A percentile compares a stretch with the other conserved stretches of the same genome.
Evolutionary conservation across 163 green algal species (phyloP).

Genomic region (Chlorella variabilis): DNA sequence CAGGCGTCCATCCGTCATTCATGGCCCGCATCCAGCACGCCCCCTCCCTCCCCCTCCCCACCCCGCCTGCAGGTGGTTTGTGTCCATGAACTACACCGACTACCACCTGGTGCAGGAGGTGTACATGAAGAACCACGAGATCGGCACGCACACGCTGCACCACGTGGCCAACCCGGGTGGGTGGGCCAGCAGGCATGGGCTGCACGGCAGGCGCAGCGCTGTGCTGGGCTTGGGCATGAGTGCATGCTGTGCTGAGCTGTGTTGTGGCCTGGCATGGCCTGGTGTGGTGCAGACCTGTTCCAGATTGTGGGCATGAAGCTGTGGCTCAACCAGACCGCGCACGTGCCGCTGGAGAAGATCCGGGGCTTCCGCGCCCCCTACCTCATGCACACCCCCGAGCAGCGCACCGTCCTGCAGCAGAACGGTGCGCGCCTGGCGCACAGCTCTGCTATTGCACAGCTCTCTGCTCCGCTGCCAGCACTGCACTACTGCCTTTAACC

Average conservation of each 20-base stretch:
- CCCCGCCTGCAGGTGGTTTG: slow-evolving; percentile 39
- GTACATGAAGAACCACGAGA: slow-evolving; percentile 40
- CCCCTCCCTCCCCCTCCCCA: no score
- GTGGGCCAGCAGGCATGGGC: not conserved
- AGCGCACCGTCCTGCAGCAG: slow-evolving; percentile 31
- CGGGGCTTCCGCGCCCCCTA: slow-evolving; percentile 44
- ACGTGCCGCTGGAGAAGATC: slow-evolving; percentile 42
- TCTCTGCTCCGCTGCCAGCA: no score
- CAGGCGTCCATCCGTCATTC: no score
- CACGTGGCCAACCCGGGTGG: slow-evolving; percentile 8
- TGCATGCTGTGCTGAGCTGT: not conserved
- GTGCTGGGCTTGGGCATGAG: no score
- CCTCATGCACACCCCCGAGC: slow-evolving; percentile 25
- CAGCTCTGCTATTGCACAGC: no score
- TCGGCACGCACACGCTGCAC: slow-evolving; percentile 37
- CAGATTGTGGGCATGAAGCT: slow-evolving; percentile 47
- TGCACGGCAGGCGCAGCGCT: not conserved
- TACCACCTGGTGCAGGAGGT: slow-evolving; percentile 35
- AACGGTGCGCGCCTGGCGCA: slow-evolving; percentile 23
- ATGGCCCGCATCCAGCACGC: not conserved
- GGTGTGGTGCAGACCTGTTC: slow-evolving; percentile 28
- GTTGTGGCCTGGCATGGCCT: no score
- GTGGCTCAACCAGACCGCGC: slow-evolving; percentile 44
- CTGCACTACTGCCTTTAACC: not conserved
- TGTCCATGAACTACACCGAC: slow-evolving; percentile 28